A percentile compares a stretch with the other conserved stretches of the same genome.
These are phyloP conservation scores for Rhizopogon salebrosus DNA, from an alignment of 768 basidiomycete genomes.

Conservation along the genomic window DNA sequence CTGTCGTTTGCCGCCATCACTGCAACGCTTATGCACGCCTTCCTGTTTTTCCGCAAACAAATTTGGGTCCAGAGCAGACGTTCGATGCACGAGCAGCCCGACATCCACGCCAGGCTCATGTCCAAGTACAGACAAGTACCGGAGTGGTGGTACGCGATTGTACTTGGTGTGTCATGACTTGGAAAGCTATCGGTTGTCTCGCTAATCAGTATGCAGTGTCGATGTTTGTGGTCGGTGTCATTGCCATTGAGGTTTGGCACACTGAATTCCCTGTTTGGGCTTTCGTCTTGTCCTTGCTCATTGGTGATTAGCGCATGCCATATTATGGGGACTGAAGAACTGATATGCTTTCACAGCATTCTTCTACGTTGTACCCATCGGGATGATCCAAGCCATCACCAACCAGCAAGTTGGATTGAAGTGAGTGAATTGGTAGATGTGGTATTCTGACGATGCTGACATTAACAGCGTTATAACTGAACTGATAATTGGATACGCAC, in stretches of 20 bases:
- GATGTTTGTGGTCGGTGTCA: slow-evolving; percentile 30
- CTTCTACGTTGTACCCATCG: slow-evolving; percentile 32
- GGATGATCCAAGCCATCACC: slow-evolving; percentile 48
- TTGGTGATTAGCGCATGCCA: slow-evolving; percentile 1
- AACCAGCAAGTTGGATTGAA: slow-evolving; percentile 69
- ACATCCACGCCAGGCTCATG: slow-evolving; percentile 53
- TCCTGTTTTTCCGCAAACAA: slow-evolving; percentile 73
- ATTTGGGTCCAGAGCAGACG: slow-evolving; percentile 69
- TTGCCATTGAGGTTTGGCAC: slow-evolving; percentile 32
- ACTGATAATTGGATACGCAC: slow-evolving; percentile 54
- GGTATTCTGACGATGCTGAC: background rate
- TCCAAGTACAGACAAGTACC: slow-evolving; percentile 39
- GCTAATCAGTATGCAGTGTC: slow-evolving; percentile 10
- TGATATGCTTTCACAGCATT: slow-evolving; percentile 12
- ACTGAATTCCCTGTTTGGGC: slow-evolving; percentile 40
- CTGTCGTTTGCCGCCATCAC: slow-evolving; percentile 82
- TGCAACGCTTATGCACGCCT: slow-evolving; percentile 66
- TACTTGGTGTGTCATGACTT: slow-evolving; percentile 28
- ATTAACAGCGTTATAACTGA: slow-evolving; percentile 55
- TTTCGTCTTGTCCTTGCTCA: slow-evolving; percentile 20
- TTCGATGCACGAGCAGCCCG: slow-evolving; percentile 73
- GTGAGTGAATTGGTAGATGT: background rate
- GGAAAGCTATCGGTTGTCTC: background rate
- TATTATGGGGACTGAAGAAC: background rate
- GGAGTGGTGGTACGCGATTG: slow-evolving; percentile 45